Evolutionary conservation across 805 yeast genomes (phyloP), one percentile per base, ranked within the genome.

Genomic region (Tetrapisispora fleetii): DNA sequence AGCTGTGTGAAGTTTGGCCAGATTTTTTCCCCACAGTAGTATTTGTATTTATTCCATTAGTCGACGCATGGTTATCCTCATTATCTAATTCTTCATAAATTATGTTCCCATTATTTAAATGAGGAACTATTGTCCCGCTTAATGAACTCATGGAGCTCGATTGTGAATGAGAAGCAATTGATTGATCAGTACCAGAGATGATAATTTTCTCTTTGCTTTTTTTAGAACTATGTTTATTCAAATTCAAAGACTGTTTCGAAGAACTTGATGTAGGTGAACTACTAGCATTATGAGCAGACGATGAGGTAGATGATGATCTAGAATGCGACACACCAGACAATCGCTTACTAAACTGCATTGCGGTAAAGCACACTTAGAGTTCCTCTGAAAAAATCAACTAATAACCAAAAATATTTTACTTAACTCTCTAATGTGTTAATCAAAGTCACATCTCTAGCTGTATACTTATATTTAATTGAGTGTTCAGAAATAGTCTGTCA

Each of bases 341-440:
- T 52, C 60, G 60, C 47, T 51, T 58, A 22, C 57, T 49, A 45
- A 62, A 62, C 13, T 63, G 55, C 67, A 62, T 56, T 32, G 8
- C 28, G 8, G n/a, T 37, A 17, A 33, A 36, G 17, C 19, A 37
- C 22, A 11, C 4, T 14, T 32, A n/a, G n/a, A 14, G 13, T 32
- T 14, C 13, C 10, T 32, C 35, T 13, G 10, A 7, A 32, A 7
- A 32, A 32, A 32, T 32, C 28, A 24, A 24, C 28, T 8, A 8
- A 24, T 8, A 24, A 24, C 8, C 4, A 24, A 24, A 8, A n/a
- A n/a, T n/a, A n/a, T n/a, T n/a, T n/a, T n/a, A n/a, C n/a, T 24
- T 24, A 8, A 24, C 28, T 24, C 8, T 24, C 28, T 24, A 24
- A 24, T 6, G 8, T 24, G 8, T 6, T 24, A 6, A 24, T 24